Evolutionary conservation across 208 protist genomes (phyloP).

Genomic region (Trypanosomatidae sp.): DNA sequence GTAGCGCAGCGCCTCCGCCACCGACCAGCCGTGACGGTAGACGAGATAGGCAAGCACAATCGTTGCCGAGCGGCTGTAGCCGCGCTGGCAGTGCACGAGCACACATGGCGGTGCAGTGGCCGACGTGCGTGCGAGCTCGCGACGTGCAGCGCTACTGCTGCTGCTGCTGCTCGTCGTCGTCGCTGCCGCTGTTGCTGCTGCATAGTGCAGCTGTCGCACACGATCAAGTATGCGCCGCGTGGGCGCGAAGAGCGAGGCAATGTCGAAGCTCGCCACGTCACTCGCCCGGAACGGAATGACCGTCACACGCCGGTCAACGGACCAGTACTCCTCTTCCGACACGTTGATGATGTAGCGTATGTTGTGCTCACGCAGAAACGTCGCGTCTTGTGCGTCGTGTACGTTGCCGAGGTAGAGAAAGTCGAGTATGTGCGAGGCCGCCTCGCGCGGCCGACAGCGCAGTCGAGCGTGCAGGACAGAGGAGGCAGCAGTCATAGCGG

Average conservation of each 20-base stretch:
- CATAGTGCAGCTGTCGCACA: conserved; percentile 32
- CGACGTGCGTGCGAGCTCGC: not conserved
- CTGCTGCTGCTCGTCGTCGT: not conserved
- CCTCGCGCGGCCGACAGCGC: not conserved
- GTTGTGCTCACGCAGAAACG: conserved; percentile 42
- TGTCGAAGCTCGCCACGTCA: conserved; percentile 45
- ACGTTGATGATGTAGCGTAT: conserved; percentile 77
- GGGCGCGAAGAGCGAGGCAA: conserved; percentile 31
- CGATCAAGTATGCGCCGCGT: conserved; percentile 43
- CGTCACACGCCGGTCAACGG: conserved; percentile 29
- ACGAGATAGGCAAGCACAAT: conserved; percentile 82
- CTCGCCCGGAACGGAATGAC: conserved; percentile 59
- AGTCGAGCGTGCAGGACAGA: too few relatives aligned
- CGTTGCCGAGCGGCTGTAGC: conserved; percentile 66
- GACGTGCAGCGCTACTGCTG: not conserved
- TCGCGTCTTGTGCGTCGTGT: conserved; percentile 51
- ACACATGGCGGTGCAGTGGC: conserved; percentile 20
- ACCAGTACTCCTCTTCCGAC: conserved; percentile 80
- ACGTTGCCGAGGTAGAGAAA: conserved; percentile 75
- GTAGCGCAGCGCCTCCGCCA: conserved; percentile 71
- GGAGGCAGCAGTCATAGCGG: too few relatives aligned
- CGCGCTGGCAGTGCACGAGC: conserved; percentile 80
- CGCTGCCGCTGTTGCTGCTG: conserved; percentile 3
- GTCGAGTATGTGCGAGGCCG: conserved; percentile 26
- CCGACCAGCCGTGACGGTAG: conserved; percentile 65